Base-by-base conservation (phyloP, 345 rosid genomes). In the Conringia planisiliqua region DNA sequence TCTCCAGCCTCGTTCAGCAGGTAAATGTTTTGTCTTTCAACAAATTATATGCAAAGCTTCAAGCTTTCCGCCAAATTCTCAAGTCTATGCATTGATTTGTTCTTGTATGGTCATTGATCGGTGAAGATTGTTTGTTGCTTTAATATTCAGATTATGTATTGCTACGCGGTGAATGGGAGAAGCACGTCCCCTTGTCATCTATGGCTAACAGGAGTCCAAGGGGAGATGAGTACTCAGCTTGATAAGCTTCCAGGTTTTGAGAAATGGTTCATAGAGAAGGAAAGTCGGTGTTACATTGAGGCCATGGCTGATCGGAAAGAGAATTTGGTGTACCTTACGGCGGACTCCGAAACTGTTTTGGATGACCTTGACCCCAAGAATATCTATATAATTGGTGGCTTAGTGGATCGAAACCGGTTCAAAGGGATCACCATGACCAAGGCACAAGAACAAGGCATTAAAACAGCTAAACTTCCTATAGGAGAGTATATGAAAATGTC, bases 1-100 rank as follows among this genome's bases (percentile, higher is more conserved):
- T 92, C 72, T 93, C 86, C 51, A 90, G 97, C 81, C 94, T 95
- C 27, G 90, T 91, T 74, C 98, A 92, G 70, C 98, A 92, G 95
- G 97, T 65, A 20, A 27, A 4, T 86, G 33, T 66, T 14, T 10
- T n/a, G 27, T 48, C 17, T 66, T 22, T 48, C 22, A 10, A 22
- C 29, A 48, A 47, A 18, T 17, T 5, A 18, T 43, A 40, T 43
- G 18, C 36, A 70, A 55, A 32, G 65, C 4, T 52, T 46, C 42
- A 30, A 64, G 17, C 42, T 64, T 46, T 46, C 44, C 50, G 6
- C 33, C 1, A 22, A 22, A 22, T 22, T 22, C 24, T 2, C 24
- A 22, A 22, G 1, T 22, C 24, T 22, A 1, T 22, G 24, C 24
- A 22, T 22, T 22, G 24, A 22, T 22, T 22, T 2, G 1, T 18